Percentiles rank a stretch among this genome's conserved stretches.
phyloP scores from a whole-genome alignment of 2,329 filamentous ascomycete genomes.

The Hypoxylon sp. region DNA sequence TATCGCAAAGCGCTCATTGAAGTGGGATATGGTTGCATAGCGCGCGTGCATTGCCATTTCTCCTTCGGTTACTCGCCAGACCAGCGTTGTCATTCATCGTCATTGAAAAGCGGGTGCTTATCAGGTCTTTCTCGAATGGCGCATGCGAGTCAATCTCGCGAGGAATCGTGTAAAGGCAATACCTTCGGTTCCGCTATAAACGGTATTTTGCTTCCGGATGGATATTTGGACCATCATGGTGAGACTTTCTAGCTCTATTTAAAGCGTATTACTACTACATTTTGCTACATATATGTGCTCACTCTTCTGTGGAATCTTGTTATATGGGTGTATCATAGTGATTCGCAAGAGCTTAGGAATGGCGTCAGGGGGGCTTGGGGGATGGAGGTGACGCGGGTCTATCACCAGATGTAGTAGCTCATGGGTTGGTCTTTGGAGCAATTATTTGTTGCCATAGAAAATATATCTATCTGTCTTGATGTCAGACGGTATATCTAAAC shows the following conservation, averaged over 20 bases:
- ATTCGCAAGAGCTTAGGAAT: constrained; percentile 12
- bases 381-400: not conserved
- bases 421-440: not conserved
- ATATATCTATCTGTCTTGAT: constrained; percentile 2
- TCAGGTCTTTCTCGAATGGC: constrained; percentile 11
- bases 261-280: constrained; percentile 26
- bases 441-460: constrained; percentile 11
- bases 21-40: constrained; percentile 34
- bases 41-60: constrained; percentile 34
- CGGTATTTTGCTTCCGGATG: constrained; percentile 15
- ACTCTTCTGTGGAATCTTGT: not conserved
- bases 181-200: constrained; percentile 10
- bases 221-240: constrained; percentile 25
- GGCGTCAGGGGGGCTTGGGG: not conserved
- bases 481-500: constrained; percentile 53
- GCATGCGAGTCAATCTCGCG: not conserved
- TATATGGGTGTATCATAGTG: constrained; percentile 10
- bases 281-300: constrained; percentile 4
- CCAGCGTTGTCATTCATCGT: constrained; percentile 15
- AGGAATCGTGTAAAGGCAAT: constrained; percentile 1
- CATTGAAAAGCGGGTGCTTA: constrained; percentile 10
- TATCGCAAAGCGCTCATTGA: constrained; percentile 7
- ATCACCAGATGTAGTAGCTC: constrained; percentile 12
- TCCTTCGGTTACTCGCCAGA: constrained; percentile 18
- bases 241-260: constrained; percentile 38